Evolutionary conservation across 2,329 filamentous ascomycete genomes (phyloP).

Genomic region (Grosmannia huntii): DNA sequence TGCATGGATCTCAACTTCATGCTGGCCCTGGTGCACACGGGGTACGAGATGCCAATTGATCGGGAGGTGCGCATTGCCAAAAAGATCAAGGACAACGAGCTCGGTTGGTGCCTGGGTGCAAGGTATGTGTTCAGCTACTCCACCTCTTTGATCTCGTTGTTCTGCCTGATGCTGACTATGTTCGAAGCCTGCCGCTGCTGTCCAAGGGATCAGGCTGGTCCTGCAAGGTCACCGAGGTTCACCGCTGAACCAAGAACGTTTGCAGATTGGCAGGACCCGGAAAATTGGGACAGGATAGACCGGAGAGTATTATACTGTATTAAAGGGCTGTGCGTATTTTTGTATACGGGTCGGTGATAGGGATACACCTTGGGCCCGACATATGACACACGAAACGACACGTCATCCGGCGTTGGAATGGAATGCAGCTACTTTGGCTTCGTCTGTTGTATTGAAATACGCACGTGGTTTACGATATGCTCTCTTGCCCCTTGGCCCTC

Average conservation of each 20-base stretch:
- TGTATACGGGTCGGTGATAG: background rate
- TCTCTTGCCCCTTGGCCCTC: too few relatives aligned
- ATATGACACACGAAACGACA: background rate
- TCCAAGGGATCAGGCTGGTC: conserved; percentile 76
- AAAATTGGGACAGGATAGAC: background rate
- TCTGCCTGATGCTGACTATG: background rate
- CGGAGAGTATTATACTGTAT: background rate
- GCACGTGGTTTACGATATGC: background rate
- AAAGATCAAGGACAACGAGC: conserved; percentile 94
- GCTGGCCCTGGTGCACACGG: conserved; percentile 81
- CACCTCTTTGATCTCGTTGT: background rate
- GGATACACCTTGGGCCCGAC: background rate
- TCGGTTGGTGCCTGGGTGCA: conserved; percentile 95
- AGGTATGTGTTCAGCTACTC: conserved; percentile 47
- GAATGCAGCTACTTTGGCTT: background rate
- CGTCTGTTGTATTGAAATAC: background rate
- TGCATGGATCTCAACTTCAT: conserved; percentile 97
- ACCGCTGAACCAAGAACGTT: conserved; percentile 20
- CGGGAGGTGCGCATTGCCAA: conserved; percentile 96
- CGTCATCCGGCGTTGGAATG: background rate
- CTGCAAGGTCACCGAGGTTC: conserved; percentile 70
- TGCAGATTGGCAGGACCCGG: background rate
- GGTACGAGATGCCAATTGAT: conserved; percentile 95
- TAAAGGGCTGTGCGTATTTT: background rate
- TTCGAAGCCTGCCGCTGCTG: conserved; percentile 69